phyloP scores from a whole-genome alignment of 176 grass and related monocot species.

The Phoenix roebelenii region DNA sequence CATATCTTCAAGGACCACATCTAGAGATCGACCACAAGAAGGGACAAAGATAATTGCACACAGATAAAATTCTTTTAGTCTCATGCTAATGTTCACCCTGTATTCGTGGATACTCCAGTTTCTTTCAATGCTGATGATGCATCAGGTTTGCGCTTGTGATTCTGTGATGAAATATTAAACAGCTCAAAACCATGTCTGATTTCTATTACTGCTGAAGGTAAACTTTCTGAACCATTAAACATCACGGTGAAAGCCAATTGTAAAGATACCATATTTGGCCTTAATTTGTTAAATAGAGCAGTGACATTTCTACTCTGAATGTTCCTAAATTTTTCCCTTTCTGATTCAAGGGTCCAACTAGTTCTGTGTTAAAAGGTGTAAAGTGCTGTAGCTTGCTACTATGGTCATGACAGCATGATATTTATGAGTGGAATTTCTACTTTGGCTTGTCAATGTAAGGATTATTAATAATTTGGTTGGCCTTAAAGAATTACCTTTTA shows the following conservation, averaged over 20 bases:
- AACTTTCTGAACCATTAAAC: constrained; percentile 34
- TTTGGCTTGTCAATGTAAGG: too few species aligned
- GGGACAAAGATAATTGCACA: constrained; percentile 12
- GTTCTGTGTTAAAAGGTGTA: too few species aligned
- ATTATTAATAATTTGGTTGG: too few species aligned
- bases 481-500: too few species aligned
- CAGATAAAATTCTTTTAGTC: constrained; percentile 55
- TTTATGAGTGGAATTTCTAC: too few species aligned
- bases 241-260: constrained; percentile 62
- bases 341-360: too few species aligned
- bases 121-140: constrained; percentile 56
- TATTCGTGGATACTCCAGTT: constrained; percentile 78
- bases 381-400: too few species aligned
- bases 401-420: too few species aligned
- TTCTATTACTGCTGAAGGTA: constrained; percentile 42
- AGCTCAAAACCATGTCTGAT: constrained; percentile 59
- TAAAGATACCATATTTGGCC: constrained; percentile 66
- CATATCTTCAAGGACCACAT: constrained; percentile 74
- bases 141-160: constrained; percentile 67
- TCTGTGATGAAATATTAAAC: constrained; percentile 44
- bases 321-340: too few species aligned
- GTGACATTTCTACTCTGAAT: constrained; percentile 50
- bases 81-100: constrained; percentile 51
- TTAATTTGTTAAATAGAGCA: constrained; percentile 64
- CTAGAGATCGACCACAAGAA: constrained; percentile 28